Conservation (phyloP, 257 asterid genomes). For the Dorcoceras hygrometricum region DNA sequence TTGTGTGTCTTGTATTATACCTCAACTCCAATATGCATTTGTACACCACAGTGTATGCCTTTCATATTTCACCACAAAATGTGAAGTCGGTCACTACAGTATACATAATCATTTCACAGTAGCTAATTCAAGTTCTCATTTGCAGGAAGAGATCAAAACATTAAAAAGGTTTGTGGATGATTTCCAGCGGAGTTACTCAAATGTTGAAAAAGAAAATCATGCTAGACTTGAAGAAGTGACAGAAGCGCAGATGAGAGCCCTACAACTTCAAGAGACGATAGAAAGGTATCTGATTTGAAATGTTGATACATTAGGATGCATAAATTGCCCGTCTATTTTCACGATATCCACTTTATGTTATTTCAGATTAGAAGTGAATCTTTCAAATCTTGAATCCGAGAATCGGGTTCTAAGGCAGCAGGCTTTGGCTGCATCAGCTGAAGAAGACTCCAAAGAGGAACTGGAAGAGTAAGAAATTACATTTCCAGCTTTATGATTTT, state of each 20-base stretch:
- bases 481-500: constrained; percentile 16
- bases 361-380: constrained; percentile 65
- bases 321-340: constrained; percentile 22
- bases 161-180: constrained; percentile 59
- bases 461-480: constrained; percentile 58
- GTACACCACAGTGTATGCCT: no score
- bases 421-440: constrained; percentile 71
- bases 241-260: constrained; percentile 60
- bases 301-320: constrained; percentile 17
- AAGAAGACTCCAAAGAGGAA: constrained; percentile 69
- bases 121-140: constrained; percentile 22
- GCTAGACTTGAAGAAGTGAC: constrained; percentile 63
- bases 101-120: constrained; percentile 7
- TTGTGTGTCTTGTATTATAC: no score
- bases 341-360: constrained; percentile 28
- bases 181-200: constrained; percentile 52
- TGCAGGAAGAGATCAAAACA: constrained; percentile 65
- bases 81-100: constrained; percentile 11
- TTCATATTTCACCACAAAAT: no score
- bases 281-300: constrained; percentile 54
- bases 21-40: no score
- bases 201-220: constrained; percentile 63
- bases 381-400: constrained; percentile 87
- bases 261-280: constrained; percentile 72
- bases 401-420: constrained; percentile 93